These are phyloP conservation scores for Xylaria telfairii DNA, from an alignment of 495 filamentous ascomycete genomes.

Conservation along the genomic window DNA sequence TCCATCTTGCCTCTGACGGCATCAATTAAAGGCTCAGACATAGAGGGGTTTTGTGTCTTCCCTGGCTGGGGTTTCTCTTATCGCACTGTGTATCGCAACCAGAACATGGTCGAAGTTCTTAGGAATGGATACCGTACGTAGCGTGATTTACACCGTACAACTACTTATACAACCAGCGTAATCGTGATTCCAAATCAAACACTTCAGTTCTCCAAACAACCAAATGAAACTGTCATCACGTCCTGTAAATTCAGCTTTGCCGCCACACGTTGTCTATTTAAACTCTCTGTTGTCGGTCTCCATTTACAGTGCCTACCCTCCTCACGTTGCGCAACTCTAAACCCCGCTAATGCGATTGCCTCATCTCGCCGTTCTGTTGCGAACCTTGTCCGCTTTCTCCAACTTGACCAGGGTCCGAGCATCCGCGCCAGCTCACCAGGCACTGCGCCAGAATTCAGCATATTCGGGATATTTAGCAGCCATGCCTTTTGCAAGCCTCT, in stretches of 20 bases:
- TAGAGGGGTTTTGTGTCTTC: slow-evolving; percentile 7
- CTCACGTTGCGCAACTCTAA: background rate
- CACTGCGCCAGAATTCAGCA: slow-evolving; percentile 22
- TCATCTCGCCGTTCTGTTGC: slow-evolving; percentile 56
- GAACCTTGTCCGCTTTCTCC: slow-evolving; percentile 52
- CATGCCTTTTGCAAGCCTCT: slow-evolving; percentile 77
- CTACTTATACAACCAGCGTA: slow-evolving; percentile 1
- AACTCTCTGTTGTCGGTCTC: background rate
- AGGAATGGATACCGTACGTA: background rate
- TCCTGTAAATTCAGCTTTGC: background rate
- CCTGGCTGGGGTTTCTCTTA: background rate
- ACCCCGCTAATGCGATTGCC: slow-evolving; percentile 60
- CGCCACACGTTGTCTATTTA: slow-evolving; percentile 14
- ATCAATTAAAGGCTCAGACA: slow-evolving; percentile 14
- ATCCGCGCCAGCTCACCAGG: slow-evolving; percentile 33
- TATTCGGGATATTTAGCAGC: slow-evolving; percentile 48
- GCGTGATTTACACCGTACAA: background rate
- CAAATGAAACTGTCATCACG: slow-evolving; percentile 21
- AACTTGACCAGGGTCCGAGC: slow-evolving; percentile 41
- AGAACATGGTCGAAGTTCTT: too few species aligned
- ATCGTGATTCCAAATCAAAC: slow-evolving; percentile 24
- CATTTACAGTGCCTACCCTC: background rate
- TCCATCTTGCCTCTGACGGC: slow-evolving; percentile 12
- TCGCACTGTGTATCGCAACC: background rate
- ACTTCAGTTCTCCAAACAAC: slow-evolving; percentile 6